phyloP scores from a whole-genome alignment of 1,284 basidiomycete species.

The Trichosporon ovoides region DNA sequence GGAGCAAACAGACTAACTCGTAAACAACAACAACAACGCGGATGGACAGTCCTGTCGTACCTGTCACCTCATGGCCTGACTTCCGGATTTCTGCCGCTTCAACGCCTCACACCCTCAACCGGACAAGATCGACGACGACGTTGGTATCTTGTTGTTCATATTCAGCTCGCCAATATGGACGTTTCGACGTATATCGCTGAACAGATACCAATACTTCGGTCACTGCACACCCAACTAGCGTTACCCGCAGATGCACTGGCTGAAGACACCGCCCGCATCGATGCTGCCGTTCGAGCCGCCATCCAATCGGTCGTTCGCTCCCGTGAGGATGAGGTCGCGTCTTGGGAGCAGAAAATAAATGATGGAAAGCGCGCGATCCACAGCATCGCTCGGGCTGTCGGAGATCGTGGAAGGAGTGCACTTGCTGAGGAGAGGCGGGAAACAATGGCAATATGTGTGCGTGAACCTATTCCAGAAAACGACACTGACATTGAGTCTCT shows the following conservation, averaged over 20 bases:
- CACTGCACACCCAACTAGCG: conserved; percentile 38
- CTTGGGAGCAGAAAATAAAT: conserved; percentile 34
- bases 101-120: conserved; percentile 6
- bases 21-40: conserved; percentile 10
- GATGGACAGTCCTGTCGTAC: background rate
- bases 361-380: conserved; percentile 28
- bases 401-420: conserved; percentile 34
- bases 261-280: conserved; percentile 38
- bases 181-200: conserved; percentile 38
- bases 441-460: conserved; percentile 8
- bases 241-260: conserved; percentile 34
- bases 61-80: background rate
- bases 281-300: conserved; percentile 37
- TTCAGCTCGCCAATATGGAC: conserved; percentile 23
- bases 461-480: background rate
- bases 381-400: conserved; percentile 34
- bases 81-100: background rate
- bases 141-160: background rate
- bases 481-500: conserved; percentile 20
- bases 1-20: background rate
- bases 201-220: conserved; percentile 39
- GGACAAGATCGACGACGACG: background rate
- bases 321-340: conserved; percentile 42
- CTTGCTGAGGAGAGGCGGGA: conserved; percentile 28
- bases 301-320: conserved; percentile 38